These are phyloP conservation scores for Apiospora arundinis DNA, from an alignment of 2,329 filamentous ascomycete species.

Conservation along the genomic window DNA sequence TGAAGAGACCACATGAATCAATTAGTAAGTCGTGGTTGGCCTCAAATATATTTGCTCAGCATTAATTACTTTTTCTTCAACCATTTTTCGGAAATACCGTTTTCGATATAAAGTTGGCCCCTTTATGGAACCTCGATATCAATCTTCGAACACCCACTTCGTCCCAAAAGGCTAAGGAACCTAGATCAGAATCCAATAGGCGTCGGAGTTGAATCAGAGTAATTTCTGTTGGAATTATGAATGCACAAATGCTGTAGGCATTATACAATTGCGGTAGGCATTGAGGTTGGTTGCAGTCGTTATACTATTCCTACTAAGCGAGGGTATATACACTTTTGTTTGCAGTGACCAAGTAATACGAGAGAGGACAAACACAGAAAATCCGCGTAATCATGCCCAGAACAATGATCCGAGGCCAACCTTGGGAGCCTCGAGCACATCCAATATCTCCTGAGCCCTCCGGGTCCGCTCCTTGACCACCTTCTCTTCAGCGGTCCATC, in stretches of 20 bases:
- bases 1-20: neutral
- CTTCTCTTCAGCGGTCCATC: constrained; percentile 62
- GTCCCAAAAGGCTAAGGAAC: neutral
- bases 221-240: neutral
- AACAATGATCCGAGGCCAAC: constrained; percentile 46
- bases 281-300: neutral
- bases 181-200: too few species aligned
- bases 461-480: constrained; percentile 59
- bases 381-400: constrained; percentile 42
- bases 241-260: neutral
- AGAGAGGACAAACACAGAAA: neutral
- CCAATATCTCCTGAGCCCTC: constrained; percentile 58
- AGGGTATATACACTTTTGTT: constrained; percentile 20
- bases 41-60: neutral
- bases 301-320: constrained; percentile 8
- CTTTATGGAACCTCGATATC: neutral
- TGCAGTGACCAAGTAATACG: neutral
- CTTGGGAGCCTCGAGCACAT: constrained; percentile 50
- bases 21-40: neutral
- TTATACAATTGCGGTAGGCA: neutral
- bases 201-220: neutral
- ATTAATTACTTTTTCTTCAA: neutral
- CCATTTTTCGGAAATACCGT: neutral
- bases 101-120: neutral
- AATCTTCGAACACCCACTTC: constrained; percentile 1